Percentiles rank a stretch among this genome's conserved stretches.
Evolutionary conservation across 2,329 filamentous ascomycete genomes (phyloP).

Genomic region (Fusarium pseudoanthophilum): DNA sequence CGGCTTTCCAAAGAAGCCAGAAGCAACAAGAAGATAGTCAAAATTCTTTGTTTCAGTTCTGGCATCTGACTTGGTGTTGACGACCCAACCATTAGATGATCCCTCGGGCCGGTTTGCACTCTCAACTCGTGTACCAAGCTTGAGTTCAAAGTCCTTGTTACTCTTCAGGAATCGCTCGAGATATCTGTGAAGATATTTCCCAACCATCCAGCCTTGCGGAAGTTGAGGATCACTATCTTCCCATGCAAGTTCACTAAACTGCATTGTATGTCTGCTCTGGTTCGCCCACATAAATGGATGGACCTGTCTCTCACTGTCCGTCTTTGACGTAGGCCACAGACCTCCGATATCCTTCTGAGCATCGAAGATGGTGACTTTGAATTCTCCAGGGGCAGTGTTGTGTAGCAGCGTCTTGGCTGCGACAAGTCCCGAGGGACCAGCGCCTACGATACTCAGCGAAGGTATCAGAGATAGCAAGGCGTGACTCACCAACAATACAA

Average conservation of each 20-base stretch:
- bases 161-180: conserved; percentile 64
- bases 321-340: conserved; percentile 73
- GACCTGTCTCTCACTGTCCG: conserved; percentile 62
- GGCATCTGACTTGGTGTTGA: conserved; percentile 51
- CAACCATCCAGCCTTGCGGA: conserved; percentile 81
- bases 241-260: conserved; percentile 80
- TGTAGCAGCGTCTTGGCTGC: conserved; percentile 78
- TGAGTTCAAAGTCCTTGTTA: conserved; percentile 55
- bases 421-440: conserved; percentile 74
- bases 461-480: not conserved
- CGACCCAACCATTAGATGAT: conserved; percentile 55
- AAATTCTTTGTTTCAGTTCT: conserved; percentile 63
- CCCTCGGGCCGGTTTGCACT: conserved; percentile 50
- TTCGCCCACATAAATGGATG: conserved; percentile 78
- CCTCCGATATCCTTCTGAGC: conserved; percentile 74
- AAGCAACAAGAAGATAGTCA: conserved; percentile 77
- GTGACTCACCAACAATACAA: conserved; percentile 53
- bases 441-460: conserved; percentile 58
- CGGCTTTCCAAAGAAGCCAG: conserved; percentile 78
- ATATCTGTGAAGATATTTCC: conserved; percentile 76
- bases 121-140: conserved; percentile 61
- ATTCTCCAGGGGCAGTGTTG: conserved; percentile 63
- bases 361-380: conserved; percentile 78
- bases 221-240: conserved; percentile 69
- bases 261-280: conserved; percentile 80